phyloP scores from a whole-genome alignment of 129 eudicot species.

The Deinandra increscens region DNA sequence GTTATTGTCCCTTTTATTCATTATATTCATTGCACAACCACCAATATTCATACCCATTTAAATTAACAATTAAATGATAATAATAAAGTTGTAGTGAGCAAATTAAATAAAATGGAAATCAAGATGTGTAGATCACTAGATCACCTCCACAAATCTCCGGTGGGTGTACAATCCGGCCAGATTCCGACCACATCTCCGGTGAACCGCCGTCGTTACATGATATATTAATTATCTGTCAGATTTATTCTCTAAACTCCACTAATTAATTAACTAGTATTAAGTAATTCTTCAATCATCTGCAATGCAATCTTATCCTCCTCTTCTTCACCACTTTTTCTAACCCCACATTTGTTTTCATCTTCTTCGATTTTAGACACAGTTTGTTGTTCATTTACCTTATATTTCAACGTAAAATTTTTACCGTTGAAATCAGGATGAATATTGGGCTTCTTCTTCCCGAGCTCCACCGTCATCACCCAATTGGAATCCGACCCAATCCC shows the following conservation, averaged over 20 bases:
- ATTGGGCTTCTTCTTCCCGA: slow-evolving; percentile 45
- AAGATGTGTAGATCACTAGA: neutral
- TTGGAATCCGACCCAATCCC: slow-evolving; percentile 66
- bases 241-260: slow-evolving; percentile 18
- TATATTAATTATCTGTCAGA: neutral
- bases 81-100: neutral
- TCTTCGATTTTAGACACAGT: no score
- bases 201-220: neutral
- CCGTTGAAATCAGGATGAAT: no score
- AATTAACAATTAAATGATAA: neutral
- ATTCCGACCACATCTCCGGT: neutral
- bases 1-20: no score
- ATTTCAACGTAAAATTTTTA: no score
- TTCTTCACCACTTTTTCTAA: slow-evolving; percentile 26
- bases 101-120: neutral
- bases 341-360: slow-evolving; percentile 20
- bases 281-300: slow-evolving; percentile 96
- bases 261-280: slow-evolving; percentile 57
- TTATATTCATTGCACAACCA: neutral
- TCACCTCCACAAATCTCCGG: slow-evolving; percentile 15
- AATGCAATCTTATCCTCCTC: slow-evolving; percentile 85
- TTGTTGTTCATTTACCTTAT: no score
- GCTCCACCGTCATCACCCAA: slow-evolving; percentile 97
- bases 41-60: neutral
- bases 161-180: neutral